A percentile compares a stretch with the other conserved stretches of the same genome.
These are phyloP conservation scores for Dittrichia graveolens DNA, from an alignment of 129 eudicot species.

Conservation along the genomic window DNA sequence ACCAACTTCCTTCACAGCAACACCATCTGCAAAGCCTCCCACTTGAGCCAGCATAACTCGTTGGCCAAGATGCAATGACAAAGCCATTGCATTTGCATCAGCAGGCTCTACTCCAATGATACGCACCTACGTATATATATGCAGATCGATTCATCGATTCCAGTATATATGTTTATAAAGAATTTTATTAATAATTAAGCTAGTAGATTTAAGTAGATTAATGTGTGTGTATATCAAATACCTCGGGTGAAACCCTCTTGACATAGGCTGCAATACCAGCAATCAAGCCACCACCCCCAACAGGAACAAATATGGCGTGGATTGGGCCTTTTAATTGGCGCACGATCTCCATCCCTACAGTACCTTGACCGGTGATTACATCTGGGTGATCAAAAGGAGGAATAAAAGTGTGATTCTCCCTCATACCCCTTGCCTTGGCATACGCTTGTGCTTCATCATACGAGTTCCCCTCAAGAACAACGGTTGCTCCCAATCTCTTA, in stretches of 20 bases:
- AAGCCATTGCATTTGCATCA: constrained; percentile 96
- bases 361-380: constrained; percentile 81
- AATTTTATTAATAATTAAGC: neutral
- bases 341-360: constrained; percentile 86
- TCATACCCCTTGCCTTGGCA: constrained; percentile 57
- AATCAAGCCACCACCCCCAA: constrained; percentile 92
- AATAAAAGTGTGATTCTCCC: constrained; percentile 70
- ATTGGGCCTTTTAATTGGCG: constrained; percentile 67
- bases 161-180: too few relatives aligned
- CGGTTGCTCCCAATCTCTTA: constrained; percentile 79
- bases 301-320: constrained; percentile 92
- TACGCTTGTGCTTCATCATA: constrained; percentile 88
- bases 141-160: too few relatives aligned
- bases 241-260: constrained; percentile 78
- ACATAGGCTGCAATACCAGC: constrained; percentile 96
- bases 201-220: neutral
- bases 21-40: constrained; percentile 97
- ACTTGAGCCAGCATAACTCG: constrained; percentile 73
- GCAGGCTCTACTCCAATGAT: constrained; percentile 89
- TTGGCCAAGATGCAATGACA: constrained; percentile 75
- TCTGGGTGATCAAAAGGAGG: constrained; percentile 95
- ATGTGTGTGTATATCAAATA: neutral
- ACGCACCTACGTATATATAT: constrained; percentile 38
- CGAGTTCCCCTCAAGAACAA: constrained; percentile 82
- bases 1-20: constrained; percentile 86